These are phyloP conservation scores for Xylaria grammica DNA, from an alignment of 495 filamentous ascomycete species.

Conservation along the genomic window DNA sequence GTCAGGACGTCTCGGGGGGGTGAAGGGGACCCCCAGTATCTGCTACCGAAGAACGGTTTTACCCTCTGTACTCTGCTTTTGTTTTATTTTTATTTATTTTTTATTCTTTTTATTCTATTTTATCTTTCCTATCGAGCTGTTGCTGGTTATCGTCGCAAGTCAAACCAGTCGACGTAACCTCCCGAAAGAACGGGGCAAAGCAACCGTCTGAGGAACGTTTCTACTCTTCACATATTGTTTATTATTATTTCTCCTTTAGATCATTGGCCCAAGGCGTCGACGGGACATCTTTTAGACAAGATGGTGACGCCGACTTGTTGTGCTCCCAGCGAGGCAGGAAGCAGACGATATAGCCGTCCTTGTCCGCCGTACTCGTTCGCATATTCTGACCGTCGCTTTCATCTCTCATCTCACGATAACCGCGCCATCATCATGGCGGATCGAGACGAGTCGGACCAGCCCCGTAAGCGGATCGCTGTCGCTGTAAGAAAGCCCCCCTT, in stretches of 20 bases:
- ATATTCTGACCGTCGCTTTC: conserved; percentile 43
- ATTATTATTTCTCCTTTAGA: conserved; percentile 25
- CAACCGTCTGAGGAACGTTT: conserved; percentile 19
- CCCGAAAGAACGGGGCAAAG: conserved; percentile 33
- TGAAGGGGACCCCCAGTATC: conserved; percentile 3
- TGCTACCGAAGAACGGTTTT: conserved; percentile 3
- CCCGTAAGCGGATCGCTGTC: conserved; percentile 67
- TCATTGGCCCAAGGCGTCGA: neutral
- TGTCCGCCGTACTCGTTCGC: conserved; percentile 44
- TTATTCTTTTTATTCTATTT: conserved; percentile 8
- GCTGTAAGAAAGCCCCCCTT: conserved; percentile 59
- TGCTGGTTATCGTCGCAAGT: conserved; percentile 25
- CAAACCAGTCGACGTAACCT: conserved; percentile 32
- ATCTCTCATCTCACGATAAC: conserved; percentile 41
- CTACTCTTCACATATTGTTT: conserved; percentile 34
- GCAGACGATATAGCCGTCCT: conserved; percentile 48
- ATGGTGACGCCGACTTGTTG: conserved; percentile 52
- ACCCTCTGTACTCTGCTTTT: neutral
- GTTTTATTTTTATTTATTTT: neutral
- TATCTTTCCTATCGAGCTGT: conserved; percentile 28
- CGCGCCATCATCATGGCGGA: conserved; percentile 49
- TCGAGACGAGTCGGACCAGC: conserved; percentile 46
- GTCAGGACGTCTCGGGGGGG: conserved; percentile 1
- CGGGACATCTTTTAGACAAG: conserved; percentile 7
- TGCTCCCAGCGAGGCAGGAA: conserved; percentile 35